Evolutionary conservation across 2,329 filamentous ascomycete genomes (phyloP).

Genomic region (Phyllosticta citribraziliensis): DNA sequence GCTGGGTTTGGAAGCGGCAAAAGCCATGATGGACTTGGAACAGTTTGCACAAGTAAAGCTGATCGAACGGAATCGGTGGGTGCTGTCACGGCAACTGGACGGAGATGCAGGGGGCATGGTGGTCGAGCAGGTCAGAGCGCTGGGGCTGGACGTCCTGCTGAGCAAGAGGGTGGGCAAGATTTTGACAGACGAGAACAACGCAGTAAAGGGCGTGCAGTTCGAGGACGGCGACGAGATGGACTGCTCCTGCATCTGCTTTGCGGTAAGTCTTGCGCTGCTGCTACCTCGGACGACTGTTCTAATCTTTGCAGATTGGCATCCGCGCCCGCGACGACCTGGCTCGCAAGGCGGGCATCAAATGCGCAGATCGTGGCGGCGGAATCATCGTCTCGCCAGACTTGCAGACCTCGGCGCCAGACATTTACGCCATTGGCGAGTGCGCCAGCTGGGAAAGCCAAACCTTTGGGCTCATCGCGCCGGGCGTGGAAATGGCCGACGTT

Average conservation of each 20-base stretch:
- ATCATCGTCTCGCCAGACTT: constrained; percentile 60
- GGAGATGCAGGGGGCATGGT: constrained; percentile 72
- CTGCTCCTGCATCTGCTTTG: constrained; percentile 78
- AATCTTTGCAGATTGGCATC: constrained; percentile 58
- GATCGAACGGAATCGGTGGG: constrained; percentile 75
- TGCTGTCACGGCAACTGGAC: constrained; percentile 74
- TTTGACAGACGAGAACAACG: constrained; percentile 55
- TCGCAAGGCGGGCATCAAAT: constrained; percentile 57
- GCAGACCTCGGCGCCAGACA: constrained; percentile 57
- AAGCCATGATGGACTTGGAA: constrained; percentile 81
- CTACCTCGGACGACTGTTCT: constrained; percentile 6
- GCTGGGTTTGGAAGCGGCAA: constrained; percentile 78
- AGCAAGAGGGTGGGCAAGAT: constrained; percentile 65
- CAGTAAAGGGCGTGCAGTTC: constrained; percentile 64
- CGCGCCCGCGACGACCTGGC: constrained; percentile 72
- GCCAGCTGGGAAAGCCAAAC: constrained; percentile 82
- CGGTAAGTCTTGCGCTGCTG: constrained; percentile 34
- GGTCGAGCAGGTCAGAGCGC: constrained; percentile 65
- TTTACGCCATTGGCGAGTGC: constrained; percentile 87
- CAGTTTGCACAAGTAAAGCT: constrained; percentile 65
- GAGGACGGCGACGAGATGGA: constrained; percentile 70
- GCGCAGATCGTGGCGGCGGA: constrained; percentile 64
- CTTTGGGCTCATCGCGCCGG: constrained; percentile 80
- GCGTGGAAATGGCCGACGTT: constrained; percentile 87
- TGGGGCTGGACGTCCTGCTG: constrained; percentile 74